Evolutionary conservation across 345 rosid genomes (phyloP).

Genomic region (Abelmoschus esculentus): DNA sequence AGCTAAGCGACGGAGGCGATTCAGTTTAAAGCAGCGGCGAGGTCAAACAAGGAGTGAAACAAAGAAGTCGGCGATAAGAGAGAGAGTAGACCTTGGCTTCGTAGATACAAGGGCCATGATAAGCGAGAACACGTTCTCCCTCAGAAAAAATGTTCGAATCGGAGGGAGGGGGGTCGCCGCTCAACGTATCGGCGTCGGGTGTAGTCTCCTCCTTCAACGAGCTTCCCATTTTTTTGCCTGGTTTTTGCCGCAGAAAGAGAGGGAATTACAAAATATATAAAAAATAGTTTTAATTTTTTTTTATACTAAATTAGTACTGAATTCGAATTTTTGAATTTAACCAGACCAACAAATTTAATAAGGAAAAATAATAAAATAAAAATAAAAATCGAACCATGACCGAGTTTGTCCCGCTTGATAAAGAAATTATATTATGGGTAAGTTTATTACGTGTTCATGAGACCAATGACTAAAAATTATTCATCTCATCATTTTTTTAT

Average conservation of each 20-base stretch:
- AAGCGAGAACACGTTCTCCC: slow-evolving; percentile 94
- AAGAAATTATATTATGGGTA: too few species aligned
- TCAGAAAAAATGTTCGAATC: slow-evolving; percentile 55
- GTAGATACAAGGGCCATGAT: slow-evolving; percentile 91
- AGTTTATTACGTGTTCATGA: too few species aligned
- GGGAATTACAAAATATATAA: background rate
- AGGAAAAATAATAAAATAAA: too few species aligned
- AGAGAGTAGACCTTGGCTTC: slow-evolving; percentile 69
- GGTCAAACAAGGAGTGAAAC: too few species aligned
- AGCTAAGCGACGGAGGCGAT: background rate
- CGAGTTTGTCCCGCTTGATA: too few species aligned
- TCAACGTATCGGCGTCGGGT: slow-evolving; percentile 66
- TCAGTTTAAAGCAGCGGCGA: background rate
- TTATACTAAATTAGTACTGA: too few species aligned
- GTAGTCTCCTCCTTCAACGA: slow-evolving; percentile 69
- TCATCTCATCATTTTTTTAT: too few species aligned
- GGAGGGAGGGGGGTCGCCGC: slow-evolving; percentile 69
- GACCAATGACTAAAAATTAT: too few species aligned
- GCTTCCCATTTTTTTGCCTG: slow-evolving; percentile 49
- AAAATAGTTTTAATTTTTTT: too few species aligned
- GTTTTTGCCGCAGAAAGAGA: background rate
- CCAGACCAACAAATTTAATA: too few species aligned
- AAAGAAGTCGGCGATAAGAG: background rate
- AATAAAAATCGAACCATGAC: too few species aligned
- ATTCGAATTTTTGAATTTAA: too few species aligned